Conservation (phyloP, 768 basidiomycete species). For the Kwoniella dendrophila region DNA sequence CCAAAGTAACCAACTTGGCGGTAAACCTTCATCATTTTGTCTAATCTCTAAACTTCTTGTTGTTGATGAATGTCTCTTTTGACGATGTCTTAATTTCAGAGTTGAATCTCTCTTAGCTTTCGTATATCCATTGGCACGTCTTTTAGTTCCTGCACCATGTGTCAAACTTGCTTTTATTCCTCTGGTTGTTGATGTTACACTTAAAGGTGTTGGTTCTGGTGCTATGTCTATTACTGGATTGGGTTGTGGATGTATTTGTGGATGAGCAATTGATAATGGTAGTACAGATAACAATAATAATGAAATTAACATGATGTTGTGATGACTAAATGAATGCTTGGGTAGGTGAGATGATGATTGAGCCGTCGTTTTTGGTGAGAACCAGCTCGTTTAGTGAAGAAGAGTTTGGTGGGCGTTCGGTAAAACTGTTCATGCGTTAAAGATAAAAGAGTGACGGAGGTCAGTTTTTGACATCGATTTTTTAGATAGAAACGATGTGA, state of each 20-base stretch:
- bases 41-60: slow-evolving; percentile 1
- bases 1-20: slow-evolving; percentile 43
- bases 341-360: too few relatives aligned
- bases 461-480: background rate
- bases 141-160: slow-evolving; percentile 16
- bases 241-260: slow-evolving; percentile 29
- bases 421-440: background rate
- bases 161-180: slow-evolving; percentile 25
- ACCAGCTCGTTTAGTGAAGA: background rate
- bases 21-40: slow-evolving; percentile 23
- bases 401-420: background rate
- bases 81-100: slow-evolving; percentile 13
- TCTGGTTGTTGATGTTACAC: slow-evolving; percentile 1
- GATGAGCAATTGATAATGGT: slow-evolving; percentile 26
- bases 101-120: slow-evolving; percentile 19
- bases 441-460: slow-evolving; percentile 7
- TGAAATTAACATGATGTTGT: background rate
- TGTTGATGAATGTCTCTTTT: slow-evolving; percentile 10
- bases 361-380: too few relatives aligned
- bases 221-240: slow-evolving; percentile 17
- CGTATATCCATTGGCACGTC: slow-evolving; percentile 17
- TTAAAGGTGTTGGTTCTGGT: slow-evolving; percentile 19
- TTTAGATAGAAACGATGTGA: background rate
- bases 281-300: slow-evolving; percentile 5
- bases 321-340: too few relatives aligned